A percentile compares a stretch with the other conserved stretches of the same genome.
These are phyloP conservation scores for Ophiognomonia clavigignenti-juglandacearum DNA, from an alignment of 2,329 filamentous ascomycete genomes.

Conservation along the genomic window DNA sequence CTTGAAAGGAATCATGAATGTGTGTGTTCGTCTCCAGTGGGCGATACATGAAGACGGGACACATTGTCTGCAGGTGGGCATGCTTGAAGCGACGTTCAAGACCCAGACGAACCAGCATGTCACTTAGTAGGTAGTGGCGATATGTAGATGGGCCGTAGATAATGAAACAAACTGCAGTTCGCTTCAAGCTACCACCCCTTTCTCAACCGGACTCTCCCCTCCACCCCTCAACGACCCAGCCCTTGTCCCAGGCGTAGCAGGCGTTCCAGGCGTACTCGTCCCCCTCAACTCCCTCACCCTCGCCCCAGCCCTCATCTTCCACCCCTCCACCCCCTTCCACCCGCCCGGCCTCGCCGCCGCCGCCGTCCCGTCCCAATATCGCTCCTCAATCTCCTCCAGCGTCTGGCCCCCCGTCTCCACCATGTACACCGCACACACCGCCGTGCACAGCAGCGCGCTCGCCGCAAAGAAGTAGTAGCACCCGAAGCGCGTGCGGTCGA, in stretches of 20 bases:
- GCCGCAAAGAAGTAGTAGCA: constrained; percentile 42
- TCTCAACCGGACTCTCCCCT: not conserved
- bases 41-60: too few relatives aligned
- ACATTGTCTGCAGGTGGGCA: too few relatives aligned
- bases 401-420: constrained; percentile 36
- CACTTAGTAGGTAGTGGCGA: too few relatives aligned
- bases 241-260: too few relatives aligned
- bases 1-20: too few relatives aligned
- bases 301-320: constrained; percentile 4
- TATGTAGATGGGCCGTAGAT: too few relatives aligned
- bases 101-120: too few relatives aligned
- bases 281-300: not conserved
- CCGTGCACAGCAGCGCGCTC: constrained; percentile 31
- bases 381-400: constrained; percentile 34
- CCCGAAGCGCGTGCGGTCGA: constrained; percentile 33
- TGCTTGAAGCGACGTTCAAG: too few relatives aligned
- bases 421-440: constrained; percentile 35
- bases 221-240: not conserved
- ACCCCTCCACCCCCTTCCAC: constrained; percentile 5
- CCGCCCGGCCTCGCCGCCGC: constrained; percentile 3
- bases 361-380: constrained; percentile 9
- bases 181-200: not conserved
- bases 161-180: too few relatives aligned
- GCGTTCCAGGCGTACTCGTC: constrained; percentile 3
- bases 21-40: too few relatives aligned